These are phyloP conservation scores for Elsinoe fawcettii DNA, from an alignment of 2,329 filamentous ascomycete species.

Conservation along the genomic window DNA sequence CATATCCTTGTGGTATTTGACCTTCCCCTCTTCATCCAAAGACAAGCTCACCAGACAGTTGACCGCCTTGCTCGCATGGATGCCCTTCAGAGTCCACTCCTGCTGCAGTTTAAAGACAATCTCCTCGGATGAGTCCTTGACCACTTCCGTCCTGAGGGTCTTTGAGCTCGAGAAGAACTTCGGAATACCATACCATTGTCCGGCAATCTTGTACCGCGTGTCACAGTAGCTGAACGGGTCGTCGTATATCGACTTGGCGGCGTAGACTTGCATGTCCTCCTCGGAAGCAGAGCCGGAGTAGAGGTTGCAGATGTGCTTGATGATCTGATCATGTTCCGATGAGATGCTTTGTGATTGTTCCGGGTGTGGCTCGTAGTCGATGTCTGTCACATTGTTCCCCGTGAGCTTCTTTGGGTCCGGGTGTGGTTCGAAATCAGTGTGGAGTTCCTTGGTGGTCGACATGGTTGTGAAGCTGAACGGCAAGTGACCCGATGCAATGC, in stretches of 20 bases:
- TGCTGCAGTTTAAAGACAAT: slow-evolving; percentile 44
- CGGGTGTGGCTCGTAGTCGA: slow-evolving; percentile 39
- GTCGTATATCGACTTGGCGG: slow-evolving; percentile 40
- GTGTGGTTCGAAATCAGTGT: not conserved
- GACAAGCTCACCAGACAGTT: slow-evolving; percentile 36
- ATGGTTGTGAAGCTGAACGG: not conserved
- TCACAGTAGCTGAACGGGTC: slow-evolving; percentile 43
- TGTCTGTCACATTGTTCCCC: slow-evolving; percentile 22
- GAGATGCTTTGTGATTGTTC: slow-evolving; percentile 30
- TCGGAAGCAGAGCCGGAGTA: slow-evolving; percentile 43
- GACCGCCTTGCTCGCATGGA: slow-evolving; percentile 33
- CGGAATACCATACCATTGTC: slow-evolving; percentile 44
- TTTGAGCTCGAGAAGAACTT: slow-evolving; percentile 35
- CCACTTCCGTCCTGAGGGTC: slow-evolving; percentile 38
- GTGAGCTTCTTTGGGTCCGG: slow-evolving; percentile 1
- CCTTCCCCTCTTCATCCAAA: slow-evolving; percentile 35
- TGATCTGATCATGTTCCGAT: slow-evolving; percentile 33
- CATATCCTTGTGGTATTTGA: slow-evolving; percentile 44
- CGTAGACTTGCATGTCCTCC: slow-evolving; percentile 44
- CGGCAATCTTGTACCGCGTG: slow-evolving; percentile 44
- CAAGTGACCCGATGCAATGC: not conserved
- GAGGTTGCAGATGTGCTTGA: slow-evolving; percentile 37
- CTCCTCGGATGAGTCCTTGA: slow-evolving; percentile 31
- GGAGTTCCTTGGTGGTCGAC: slow-evolving; percentile 3
- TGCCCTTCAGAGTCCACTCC: slow-evolving; percentile 38